Percentiles rank a stretch among this genome's conserved stretches.
phyloP scores from a whole-genome alignment of 2,329 filamentous ascomycete genomes.

The Rhinocladiella mackenziei region DNA sequence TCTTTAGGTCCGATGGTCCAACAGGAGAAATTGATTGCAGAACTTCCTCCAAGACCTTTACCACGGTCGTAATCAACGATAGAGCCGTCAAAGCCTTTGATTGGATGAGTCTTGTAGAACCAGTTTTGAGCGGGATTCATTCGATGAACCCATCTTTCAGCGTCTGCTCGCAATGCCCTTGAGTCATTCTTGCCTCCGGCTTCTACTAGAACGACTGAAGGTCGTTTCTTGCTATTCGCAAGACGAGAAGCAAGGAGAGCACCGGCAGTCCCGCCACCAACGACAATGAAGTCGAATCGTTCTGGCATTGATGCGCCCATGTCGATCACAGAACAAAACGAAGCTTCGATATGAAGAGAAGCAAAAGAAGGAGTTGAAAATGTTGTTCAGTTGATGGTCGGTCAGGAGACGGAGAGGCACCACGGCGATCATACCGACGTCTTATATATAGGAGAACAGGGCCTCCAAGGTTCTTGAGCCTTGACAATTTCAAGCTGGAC shows the following conservation, averaged over 20 bases:
- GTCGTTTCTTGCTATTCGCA: constrained; percentile 45
- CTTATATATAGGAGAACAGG: no score
- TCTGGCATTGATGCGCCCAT: constrained; percentile 3
- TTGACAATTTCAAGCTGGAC: no score
- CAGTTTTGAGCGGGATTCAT: constrained; percentile 51
- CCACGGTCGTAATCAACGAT: constrained; percentile 51
- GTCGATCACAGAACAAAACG: no score
- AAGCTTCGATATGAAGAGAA: no score
- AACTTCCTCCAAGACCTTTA: constrained; percentile 50
- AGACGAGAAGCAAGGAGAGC: constrained; percentile 54
- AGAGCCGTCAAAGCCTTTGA: constrained; percentile 43
- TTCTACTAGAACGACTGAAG: constrained; percentile 58
- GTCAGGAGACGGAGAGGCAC: no score
- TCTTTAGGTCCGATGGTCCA: constrained; percentile 54
- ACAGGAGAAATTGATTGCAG: constrained; percentile 54
- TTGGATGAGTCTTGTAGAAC: constrained; percentile 50
- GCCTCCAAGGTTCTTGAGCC: no score
- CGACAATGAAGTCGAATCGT: constrained; percentile 20
- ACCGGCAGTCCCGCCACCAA: constrained; percentile 57
- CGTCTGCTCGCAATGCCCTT: constrained; percentile 46
- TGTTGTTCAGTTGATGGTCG: no score
- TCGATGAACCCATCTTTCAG: constrained; percentile 54
- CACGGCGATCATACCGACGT: no score
- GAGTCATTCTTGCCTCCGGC: constrained; percentile 53
- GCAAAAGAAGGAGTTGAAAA: no score